Evolutionary conservation across 768 basidiomycete genomes (phyloP).

Genomic region (Astraeus odoratus): DNA sequence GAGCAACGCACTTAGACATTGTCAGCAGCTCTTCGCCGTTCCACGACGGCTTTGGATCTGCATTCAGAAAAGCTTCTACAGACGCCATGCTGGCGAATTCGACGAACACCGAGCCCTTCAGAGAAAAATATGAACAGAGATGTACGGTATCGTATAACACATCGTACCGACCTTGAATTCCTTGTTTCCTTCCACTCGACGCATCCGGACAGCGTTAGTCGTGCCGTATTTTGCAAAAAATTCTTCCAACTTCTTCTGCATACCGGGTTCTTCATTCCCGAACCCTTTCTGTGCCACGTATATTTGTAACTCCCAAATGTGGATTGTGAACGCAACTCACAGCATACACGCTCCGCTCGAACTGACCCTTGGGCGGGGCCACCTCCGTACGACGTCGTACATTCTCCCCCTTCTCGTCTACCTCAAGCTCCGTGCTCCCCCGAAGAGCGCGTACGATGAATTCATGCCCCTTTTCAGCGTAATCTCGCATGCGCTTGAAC

Average conservation of each 20-base stretch:
- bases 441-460: conserved; percentile 70
- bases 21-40: conserved; percentile 67
- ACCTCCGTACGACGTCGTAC: conserved; percentile 72
- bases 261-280: conserved; percentile 51
- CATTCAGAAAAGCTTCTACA: conserved; percentile 69
- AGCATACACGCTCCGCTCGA: conserved; percentile 83
- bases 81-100: conserved; percentile 73
- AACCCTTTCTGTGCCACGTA: conserved; percentile 72
- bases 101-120: conserved; percentile 86
- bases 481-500: conserved; percentile 93
- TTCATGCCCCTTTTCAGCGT: conserved; percentile 46
- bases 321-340: conserved; percentile 40
- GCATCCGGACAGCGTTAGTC: conserved; percentile 81
- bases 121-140: neutral
- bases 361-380: conserved; percentile 69
- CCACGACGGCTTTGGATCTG: conserved; percentile 77
- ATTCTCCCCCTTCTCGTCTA: conserved; percentile 66
- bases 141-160: neutral
- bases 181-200: conserved; percentile 70
- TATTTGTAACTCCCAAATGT: neutral
- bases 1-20: conserved; percentile 74
- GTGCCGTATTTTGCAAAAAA: conserved; percentile 76
- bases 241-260: conserved; percentile 69
- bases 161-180: conserved; percentile 70
- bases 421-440: conserved; percentile 51